phyloP scores from a whole-genome alignment of 2,329 filamentous ascomycete species.

The Fusarium protoensiforme region DNA sequence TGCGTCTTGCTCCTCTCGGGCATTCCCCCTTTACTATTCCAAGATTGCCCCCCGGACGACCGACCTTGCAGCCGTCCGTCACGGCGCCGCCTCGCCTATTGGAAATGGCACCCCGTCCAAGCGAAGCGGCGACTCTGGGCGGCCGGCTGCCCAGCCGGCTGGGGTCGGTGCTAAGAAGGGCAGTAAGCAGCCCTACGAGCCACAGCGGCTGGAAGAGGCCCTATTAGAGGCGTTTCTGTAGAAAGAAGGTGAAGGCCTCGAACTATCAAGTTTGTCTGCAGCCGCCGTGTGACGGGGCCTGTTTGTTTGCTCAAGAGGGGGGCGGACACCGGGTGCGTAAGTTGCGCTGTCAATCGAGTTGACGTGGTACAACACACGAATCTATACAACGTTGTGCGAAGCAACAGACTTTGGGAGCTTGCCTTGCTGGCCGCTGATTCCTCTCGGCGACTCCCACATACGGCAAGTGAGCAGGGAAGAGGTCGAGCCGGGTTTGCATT shows the following conservation, averaged over 20 bases:
- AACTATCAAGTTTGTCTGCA: neutral
- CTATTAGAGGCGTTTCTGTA: neutral
- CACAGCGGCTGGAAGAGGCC: slow-evolving; percentile 22
- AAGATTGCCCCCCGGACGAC: slow-evolving; percentile 7
- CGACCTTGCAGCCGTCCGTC: neutral
- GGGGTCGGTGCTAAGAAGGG: neutral
- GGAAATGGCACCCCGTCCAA: slow-evolving; percentile 14
- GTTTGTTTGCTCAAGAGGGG: neutral
- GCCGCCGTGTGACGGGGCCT: neutral
- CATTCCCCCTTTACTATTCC: neutral
- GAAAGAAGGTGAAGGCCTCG: neutral
- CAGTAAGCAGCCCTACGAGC: slow-evolving; percentile 37
- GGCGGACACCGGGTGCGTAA: neutral
- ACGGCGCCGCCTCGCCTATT: slow-evolving; percentile 34
- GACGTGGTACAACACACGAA: neutral
- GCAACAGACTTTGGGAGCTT: neutral
- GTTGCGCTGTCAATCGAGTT: neutral
- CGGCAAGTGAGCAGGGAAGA: slow-evolving; percentile 7
- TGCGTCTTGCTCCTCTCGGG: neutral
- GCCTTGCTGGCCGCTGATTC: slow-evolving; percentile 2
- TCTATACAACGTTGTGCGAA: neutral
- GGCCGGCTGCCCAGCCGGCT: neutral
- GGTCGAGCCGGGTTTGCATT: neutral
- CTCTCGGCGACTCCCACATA: slow-evolving; percentile 34
- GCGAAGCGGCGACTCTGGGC: neutral